A percentile compares a stretch with the other conserved stretches of the same genome.
Conservation (phyloP, 352 stramenopile species). For the Phytophthora palmivora region DNA sequence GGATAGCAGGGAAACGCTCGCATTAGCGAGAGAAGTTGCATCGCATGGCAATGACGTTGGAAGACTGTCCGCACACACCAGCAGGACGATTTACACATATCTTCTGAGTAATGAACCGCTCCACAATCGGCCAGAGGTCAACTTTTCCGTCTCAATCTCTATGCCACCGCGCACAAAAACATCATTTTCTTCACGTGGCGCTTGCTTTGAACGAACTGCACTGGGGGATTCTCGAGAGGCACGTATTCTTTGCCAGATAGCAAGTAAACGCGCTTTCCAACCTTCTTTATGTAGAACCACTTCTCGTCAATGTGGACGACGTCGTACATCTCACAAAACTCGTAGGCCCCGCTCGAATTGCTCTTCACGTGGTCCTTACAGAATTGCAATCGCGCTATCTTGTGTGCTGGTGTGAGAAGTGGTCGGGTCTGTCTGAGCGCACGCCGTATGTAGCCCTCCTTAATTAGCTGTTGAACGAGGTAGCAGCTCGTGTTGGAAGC, state of each 20-base stretch:
- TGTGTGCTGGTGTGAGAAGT: conserved; percentile 1
- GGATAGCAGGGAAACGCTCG: too few relatives aligned
- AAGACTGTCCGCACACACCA: too few relatives aligned
- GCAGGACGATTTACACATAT: background rate
- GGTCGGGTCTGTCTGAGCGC: conserved; percentile 8
- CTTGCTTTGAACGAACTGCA: conserved; percentile 11
- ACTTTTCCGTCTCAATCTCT: conserved; percentile 8
- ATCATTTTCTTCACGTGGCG: background rate
- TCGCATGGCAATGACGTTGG: too few relatives aligned
- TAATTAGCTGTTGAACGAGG: conserved; percentile 4
- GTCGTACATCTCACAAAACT: conserved; percentile 3
- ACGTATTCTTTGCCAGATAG: conserved; percentile 3
- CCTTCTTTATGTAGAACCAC: conserved; percentile 15
- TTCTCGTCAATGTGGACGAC: conserved; percentile 13
- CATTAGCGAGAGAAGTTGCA: too few relatives aligned
- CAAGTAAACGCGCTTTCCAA: conserved; percentile 1
- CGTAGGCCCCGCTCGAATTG: background rate
- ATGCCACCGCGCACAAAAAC: conserved; percentile 1
- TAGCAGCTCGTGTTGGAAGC: background rate
- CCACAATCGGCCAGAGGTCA: conserved; percentile 4
- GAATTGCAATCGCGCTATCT: background rate
- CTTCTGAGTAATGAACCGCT: background rate
- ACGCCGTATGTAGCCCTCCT: conserved; percentile 11
- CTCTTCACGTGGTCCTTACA: background rate
- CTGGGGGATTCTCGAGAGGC: background rate